Evolutionary conservation across 306 rosid genomes (phyloP), one percentile per base, ranked within the genome.

Genomic region (Quercus agrifolia): DNA sequence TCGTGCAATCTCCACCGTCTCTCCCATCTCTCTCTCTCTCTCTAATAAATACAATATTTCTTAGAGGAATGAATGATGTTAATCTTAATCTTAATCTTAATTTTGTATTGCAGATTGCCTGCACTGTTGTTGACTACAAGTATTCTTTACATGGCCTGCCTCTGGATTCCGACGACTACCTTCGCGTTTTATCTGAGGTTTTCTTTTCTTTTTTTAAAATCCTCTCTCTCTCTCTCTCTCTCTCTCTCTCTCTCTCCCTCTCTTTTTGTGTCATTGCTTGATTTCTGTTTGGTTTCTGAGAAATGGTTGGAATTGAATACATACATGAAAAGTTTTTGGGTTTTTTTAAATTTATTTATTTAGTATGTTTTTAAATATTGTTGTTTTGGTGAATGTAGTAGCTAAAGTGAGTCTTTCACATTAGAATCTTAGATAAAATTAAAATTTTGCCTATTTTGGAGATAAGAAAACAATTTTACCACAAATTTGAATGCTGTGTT

Each of bases 1-100:
- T 63, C 93, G 97, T 56, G 97, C 98, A 41, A 82, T 89, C 88
- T 82, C 88, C 74, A 28, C 91, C 2, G 98, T 86, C 79, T 59
- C 84, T 84, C 58, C 75, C 78, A 57, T 77, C 56, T 61, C 66
- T 5, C 13, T 70, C 30, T 30, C 13, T 46, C 46, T 38, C 46
- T 38, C 46, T 8, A 7, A 41, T 41, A 8, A 41, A 41, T 41
- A 2, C 46, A 41, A 41, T 41, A 8, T 12, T 12, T 49, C 17
- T 49, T 49, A 3, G 5, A 13, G 54, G 15, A 49, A 49, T 2
- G 17, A 49, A 12, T 11, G 5, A 12, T 49, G 15, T 49, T 49
- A 49, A 49, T 49, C 54, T 49, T 49, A 49, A 49, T 49, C 54
- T 49, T 49, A 49, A 49, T 49, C 54, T 49, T 49, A 49, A 3